Evolutionary conservation across 2,329 filamentous ascomycete species (phyloP), one percentile per base, ranked within the genome.

Genomic region (Penicillium rolfsii): DNA sequence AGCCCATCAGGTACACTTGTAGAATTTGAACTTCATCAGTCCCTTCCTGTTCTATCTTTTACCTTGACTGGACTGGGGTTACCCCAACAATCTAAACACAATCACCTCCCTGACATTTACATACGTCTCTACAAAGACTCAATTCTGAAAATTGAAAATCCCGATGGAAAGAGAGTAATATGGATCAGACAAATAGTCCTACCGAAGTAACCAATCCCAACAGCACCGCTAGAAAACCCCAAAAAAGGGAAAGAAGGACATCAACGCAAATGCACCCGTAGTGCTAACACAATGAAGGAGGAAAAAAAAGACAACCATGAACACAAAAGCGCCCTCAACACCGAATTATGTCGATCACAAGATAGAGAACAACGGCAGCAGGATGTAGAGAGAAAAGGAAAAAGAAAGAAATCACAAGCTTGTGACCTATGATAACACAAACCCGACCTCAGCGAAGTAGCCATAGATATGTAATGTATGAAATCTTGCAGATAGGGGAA

Each of bases 381-480:
- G 38, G 11, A 28, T 48, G 12, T 49, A 41, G 22, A 49, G 33
- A 55, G 36, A 36, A 45, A 52, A 24, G n/a, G n/a, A 40, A 16
- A 59, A 57, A 52, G 46, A 24, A 52, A 26, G 24, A 28, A 40
- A 40, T 30, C 28, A 14, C 35, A 36, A 16, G 12, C 33, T 36
- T 36, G 35, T 36, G 35, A 28, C 43, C 28, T 11, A 46, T 7
- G 22, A n/a, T 26, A 43, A 33, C 5, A 54, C n/a, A 24, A 53
- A 9, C 24, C n/a, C 28, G 24, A 22, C 28, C 4, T 35, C 19
- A 22, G 22, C 8, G 5, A 30, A 43, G 55, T 50, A 60, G 41
- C 57, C 59, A 57, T 58, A 64, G 45, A 63, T 64, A 46, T 61
- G 61, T 67, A 57, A 63, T 69, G 62, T 69, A 67, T 64, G 57